Evolutionary conservation across 139 green algal species (phyloP).

Genomic region (Coccomyxa sp.): DNA sequence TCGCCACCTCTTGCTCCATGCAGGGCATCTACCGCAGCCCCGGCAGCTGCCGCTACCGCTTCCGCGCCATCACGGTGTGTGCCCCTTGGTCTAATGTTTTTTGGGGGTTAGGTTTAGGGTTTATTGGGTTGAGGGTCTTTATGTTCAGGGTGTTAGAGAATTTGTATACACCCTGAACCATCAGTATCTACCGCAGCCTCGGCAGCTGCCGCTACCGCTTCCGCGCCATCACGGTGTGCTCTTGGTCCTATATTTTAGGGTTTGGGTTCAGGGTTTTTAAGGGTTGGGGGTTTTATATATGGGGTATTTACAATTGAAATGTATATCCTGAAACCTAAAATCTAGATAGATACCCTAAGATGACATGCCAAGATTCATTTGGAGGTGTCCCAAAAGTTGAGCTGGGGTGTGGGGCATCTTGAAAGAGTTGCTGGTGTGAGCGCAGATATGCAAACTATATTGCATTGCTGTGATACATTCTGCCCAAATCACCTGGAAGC

Average conservation of each 20-base stretch:
- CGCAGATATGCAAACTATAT: too few species aligned
- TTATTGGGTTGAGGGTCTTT: background rate
- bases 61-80: conserved; percentile 15
- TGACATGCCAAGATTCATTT: too few species aligned
- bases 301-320: background rate
- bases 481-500: too few species aligned
- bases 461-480: too few species aligned
- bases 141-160: background rate
- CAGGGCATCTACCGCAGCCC: conserved; percentile 47
- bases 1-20: conserved; percentile 37
- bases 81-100: background rate
- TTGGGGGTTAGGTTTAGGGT: background rate
- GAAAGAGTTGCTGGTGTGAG: too few species aligned
- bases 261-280: background rate
- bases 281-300: background rate
- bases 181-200: conserved; percentile 35
- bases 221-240: background rate
- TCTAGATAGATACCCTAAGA: too few species aligned
- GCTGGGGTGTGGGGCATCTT: background rate
- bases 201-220: conserved; percentile 49
- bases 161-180: background rate
- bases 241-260: background rate
- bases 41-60: conserved; percentile 44
- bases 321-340: background rate
- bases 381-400: too few species aligned